Evolutionary conservation across 176 grass and related monocot species (phyloP).

Genomic region (Secale cereale): DNA sequence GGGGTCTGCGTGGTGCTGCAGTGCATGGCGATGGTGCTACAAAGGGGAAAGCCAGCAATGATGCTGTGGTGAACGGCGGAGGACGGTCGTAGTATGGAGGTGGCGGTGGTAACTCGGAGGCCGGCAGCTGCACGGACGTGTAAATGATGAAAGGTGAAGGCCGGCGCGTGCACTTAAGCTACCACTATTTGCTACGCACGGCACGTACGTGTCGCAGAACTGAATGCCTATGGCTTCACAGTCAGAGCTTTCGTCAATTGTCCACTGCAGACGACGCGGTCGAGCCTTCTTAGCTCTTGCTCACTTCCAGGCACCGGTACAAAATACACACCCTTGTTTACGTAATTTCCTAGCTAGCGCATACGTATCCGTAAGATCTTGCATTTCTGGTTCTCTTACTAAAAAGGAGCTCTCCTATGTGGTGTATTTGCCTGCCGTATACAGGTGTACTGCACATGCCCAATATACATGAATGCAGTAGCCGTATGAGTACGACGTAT

Average conservation of each 20-base stretch:
- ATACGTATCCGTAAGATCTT: not conserved
- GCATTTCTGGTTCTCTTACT: not conserved
- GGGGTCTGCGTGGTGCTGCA: not conserved
- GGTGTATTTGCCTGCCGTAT: not conserved
- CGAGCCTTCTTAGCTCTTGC: not conserved
- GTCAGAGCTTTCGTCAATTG: not conserved
- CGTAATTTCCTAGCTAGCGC: not conserved
- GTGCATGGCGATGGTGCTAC: not conserved
- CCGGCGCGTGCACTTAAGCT: conserved; percentile 6
- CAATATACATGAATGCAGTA: not conserved
- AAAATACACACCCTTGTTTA: not conserved
- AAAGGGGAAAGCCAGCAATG: conserved; percentile 6
- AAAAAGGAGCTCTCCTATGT: not conserved
- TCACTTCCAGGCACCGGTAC: no score
- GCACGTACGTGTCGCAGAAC: not conserved
- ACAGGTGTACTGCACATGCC: not conserved
- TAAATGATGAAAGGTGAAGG: conserved; percentile 17
- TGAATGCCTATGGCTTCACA: not conserved
- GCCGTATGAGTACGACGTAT: not conserved
- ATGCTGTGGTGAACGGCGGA: not conserved
- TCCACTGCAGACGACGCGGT: not conserved
- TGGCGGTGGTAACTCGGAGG: conserved; percentile 15
- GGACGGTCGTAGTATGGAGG: not conserved
- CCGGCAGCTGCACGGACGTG: conserved; percentile 18
- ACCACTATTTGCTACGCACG: not conserved